A percentile compares a stretch with the other conserved stretches of the same genome.
Conservation (phyloP, 306 rosid species). For the Rubus parviflorus region DNA sequence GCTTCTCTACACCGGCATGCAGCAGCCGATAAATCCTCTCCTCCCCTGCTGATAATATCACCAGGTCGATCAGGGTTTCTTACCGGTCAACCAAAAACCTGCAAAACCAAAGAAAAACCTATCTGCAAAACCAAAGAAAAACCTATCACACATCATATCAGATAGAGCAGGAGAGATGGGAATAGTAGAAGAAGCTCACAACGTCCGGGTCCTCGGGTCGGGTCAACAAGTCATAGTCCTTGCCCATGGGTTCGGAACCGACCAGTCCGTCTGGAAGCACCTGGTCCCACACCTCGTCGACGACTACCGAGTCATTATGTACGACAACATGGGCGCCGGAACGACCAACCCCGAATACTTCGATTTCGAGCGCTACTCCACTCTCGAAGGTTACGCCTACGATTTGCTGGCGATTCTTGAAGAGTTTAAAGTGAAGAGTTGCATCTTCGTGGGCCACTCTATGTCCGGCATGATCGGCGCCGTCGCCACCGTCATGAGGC, state of each 20-base stretch:
- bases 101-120: no score
- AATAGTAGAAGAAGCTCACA: slow-evolving; percentile 71
- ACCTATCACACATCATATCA: no score
- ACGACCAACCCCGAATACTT: slow-evolving; percentile 85
- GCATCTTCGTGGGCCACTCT: slow-evolving; percentile 80
- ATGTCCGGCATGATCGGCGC: slow-evolving; percentile 77
- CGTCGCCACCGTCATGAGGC: slow-evolving; percentile 65
- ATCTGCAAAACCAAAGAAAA: no score
- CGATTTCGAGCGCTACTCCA: slow-evolving; percentile 65
- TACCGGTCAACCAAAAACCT: background rate
- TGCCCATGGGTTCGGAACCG: slow-evolving; percentile 86
- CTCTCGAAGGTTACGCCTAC: slow-evolving; percentile 67
- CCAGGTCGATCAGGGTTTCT: background rate
- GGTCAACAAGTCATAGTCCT: slow-evolving; percentile 47
- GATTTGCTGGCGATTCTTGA: slow-evolving; percentile 70
- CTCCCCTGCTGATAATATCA: no score
- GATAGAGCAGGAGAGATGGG: slow-evolving; percentile 42
- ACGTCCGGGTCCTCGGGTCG: slow-evolving; percentile 61
- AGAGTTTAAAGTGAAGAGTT: slow-evolving; percentile 46
- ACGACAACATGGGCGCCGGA: slow-evolving; percentile 83
- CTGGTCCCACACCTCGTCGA: slow-evolving; percentile 59
- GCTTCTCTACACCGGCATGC: no score
- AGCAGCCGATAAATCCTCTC: no score
- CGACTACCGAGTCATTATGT: slow-evolving; percentile 53
- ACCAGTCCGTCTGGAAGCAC: slow-evolving; percentile 85